Conservation (phyloP, 345 rosid species). For the Ricinus communis region DNA sequence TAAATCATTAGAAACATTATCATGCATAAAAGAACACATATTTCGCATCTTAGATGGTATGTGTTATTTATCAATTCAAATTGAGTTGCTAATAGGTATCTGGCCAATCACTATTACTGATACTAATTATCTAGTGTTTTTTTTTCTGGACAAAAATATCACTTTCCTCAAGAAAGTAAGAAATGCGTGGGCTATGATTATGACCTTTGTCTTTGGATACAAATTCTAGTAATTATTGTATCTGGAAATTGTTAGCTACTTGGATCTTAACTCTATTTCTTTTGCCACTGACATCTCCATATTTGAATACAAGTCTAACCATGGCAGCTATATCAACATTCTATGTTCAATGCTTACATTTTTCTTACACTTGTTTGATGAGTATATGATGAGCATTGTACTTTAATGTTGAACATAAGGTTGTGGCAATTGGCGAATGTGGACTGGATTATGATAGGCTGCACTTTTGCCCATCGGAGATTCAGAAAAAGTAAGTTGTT, state of each 20-base stretch:
- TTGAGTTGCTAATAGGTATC: slow-evolving; percentile 8
- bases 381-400: slow-evolving; percentile 3
- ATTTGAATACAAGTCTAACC: background rate
- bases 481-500: slow-evolving; percentile 74
- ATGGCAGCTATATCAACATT: background rate
- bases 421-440: slow-evolving; percentile 96
- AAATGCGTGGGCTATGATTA: background rate
- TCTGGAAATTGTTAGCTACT: slow-evolving; percentile 2
- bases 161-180: background rate
- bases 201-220: background rate
- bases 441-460: slow-evolving; percentile 98
- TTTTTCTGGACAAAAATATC: background rate
- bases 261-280: background rate
- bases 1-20: too few relatives aligned
- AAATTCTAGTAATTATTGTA: background rate
- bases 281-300: background rate
- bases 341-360: background rate
- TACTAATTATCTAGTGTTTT: background rate
- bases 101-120: background rate
- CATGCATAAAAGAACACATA: background rate
- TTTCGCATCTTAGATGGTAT: background rate
- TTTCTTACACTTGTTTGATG: slow-evolving; percentile 1
- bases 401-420: slow-evolving; percentile 42
- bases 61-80: background rate
- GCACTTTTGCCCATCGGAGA: slow-evolving; percentile 77